phyloP scores from a whole-genome alignment of 2,329 filamentous ascomycete genomes.

The Seiridium cupressi region DNA sequence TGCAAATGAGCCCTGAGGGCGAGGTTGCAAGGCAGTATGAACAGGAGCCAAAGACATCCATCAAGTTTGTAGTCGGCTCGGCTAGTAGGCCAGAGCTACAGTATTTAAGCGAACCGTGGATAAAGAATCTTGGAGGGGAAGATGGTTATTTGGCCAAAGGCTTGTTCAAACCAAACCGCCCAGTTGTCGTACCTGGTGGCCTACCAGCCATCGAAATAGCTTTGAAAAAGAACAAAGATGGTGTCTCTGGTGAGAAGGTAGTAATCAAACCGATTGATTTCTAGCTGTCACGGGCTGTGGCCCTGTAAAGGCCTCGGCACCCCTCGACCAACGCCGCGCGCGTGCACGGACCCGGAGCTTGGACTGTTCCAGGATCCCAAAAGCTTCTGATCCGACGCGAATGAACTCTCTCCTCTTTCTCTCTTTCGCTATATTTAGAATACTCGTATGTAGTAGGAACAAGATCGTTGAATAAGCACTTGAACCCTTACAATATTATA shows the following conservation, averaged over 20 bases:
- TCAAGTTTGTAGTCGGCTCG: constrained; percentile 12
- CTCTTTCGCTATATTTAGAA: no score
- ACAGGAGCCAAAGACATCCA: background rate
- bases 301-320: no score
- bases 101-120: constrained; percentile 27
- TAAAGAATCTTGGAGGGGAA: constrained; percentile 22
- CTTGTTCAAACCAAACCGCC: constrained; percentile 25
- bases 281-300: no score
- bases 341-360: no score
- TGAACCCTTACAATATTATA: no score
- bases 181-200: constrained; percentile 24
- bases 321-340: no score
- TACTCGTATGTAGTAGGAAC: no score
- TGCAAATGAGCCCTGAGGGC: constrained; percentile 10
- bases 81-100: constrained; percentile 23
- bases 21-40: constrained; percentile 14
- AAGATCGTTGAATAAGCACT: no score
- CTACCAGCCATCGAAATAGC: constrained; percentile 22
- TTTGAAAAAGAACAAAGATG: constrained; percentile 22
- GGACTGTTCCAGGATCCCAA: no score
- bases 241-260: constrained; percentile 24
- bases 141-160: constrained; percentile 29
- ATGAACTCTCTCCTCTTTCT: no score
- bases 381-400: no score
- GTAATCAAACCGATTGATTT: constrained; percentile 18